Evolutionary conservation across 1,139 yeast genomes (phyloP).

Genomic region (Candida tropicalis): DNA sequence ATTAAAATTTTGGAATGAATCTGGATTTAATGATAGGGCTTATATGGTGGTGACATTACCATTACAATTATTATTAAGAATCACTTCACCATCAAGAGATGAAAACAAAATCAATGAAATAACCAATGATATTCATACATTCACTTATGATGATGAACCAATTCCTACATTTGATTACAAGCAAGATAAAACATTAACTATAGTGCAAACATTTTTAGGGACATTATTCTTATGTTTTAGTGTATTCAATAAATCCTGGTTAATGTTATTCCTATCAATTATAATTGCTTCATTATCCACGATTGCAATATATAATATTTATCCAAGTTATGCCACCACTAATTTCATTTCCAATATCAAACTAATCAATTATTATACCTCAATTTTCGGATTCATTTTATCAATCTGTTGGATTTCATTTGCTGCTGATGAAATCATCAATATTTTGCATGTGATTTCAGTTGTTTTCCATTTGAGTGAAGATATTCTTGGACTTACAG

Average conservation of each 20-base stretch:
- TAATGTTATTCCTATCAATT: slow-evolving; percentile 14
- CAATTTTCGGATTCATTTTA: slow-evolving; percentile 64
- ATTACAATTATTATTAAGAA: slow-evolving; percentile 42
- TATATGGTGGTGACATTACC: slow-evolving; percentile 43
- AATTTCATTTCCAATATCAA: slow-evolving; percentile 12
- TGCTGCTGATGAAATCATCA: slow-evolving; percentile 78
- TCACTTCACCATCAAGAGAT: slow-evolving; percentile 53
- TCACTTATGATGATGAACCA: slow-evolving; percentile 1
- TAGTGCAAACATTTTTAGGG: slow-evolving; percentile 24
- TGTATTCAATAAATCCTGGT: slow-evolving; percentile 5
- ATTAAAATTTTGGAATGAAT: slow-evolving; percentile 14
- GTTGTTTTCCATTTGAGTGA: slow-evolving; percentile 66
- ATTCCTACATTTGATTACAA: slow-evolving; percentile 16
- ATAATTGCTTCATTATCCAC: slow-evolving; percentile 15
- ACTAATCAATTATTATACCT: slow-evolving; percentile 32
- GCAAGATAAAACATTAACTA: slow-evolving; percentile 18
- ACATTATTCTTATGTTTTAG: slow-evolving; percentile 18
- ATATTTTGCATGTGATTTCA: slow-evolving; percentile 64
- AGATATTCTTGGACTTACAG: slow-evolving; percentile 79
- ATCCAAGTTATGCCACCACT: slow-evolving; percentile 9
- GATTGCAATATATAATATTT: slow-evolving; percentile 11
- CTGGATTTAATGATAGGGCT: slow-evolving; percentile 16
- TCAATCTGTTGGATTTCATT: slow-evolving; percentile 75
- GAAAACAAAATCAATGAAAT: slow-evolving; percentile 14
- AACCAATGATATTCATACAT: slow-evolving; percentile 5